These are phyloP conservation scores for Rutstroemia sp. DNA, from an alignment of 2,329 filamentous ascomycete species.

Conservation along the genomic window DNA sequence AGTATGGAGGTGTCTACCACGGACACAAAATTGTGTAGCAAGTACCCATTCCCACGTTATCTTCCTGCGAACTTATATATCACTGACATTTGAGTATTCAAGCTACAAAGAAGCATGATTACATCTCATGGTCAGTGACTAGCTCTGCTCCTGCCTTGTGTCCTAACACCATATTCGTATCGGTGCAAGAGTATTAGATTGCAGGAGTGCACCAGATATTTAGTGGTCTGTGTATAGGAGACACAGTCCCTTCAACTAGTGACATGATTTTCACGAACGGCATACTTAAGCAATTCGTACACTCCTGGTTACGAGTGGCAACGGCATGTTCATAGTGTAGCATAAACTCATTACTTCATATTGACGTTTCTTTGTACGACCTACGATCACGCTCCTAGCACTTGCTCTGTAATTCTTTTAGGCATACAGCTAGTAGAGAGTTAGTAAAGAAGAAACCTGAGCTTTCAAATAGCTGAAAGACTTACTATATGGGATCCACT, in stretches of 20 bases:
- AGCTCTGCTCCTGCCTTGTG: constrained; percentile 64
- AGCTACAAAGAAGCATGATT: constrained; percentile 23
- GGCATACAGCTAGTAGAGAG: constrained; percentile 55
- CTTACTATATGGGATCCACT: constrained; percentile 82
- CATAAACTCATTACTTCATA: background rate
- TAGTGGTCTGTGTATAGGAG: background rate
- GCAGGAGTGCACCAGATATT: constrained; percentile 43
- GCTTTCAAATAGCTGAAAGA: background rate
- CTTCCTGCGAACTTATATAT: constrained; percentile 1
- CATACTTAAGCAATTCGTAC: background rate
- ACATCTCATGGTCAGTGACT: constrained; percentile 33
- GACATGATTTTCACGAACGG: background rate
- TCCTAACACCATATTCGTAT: constrained; percentile 49
- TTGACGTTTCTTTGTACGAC: background rate
- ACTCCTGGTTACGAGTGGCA: background rate
- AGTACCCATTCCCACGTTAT: background rate
- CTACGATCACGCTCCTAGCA: constrained; percentile 38
- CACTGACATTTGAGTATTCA: constrained; percentile 18
- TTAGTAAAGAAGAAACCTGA: constrained; percentile 11
- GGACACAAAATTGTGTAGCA: background rate
- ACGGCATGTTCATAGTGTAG: background rate
- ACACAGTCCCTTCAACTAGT: background rate
- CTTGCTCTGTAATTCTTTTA: constrained; percentile 53
- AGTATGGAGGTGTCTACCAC: background rate
- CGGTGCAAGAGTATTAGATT: constrained; percentile 62